Percentiles rank a stretch among this genome's conserved stretches.
phyloP scores from a whole-genome alignment of 768 basidiomycete genomes.

The Boletus insuetus region DNA sequence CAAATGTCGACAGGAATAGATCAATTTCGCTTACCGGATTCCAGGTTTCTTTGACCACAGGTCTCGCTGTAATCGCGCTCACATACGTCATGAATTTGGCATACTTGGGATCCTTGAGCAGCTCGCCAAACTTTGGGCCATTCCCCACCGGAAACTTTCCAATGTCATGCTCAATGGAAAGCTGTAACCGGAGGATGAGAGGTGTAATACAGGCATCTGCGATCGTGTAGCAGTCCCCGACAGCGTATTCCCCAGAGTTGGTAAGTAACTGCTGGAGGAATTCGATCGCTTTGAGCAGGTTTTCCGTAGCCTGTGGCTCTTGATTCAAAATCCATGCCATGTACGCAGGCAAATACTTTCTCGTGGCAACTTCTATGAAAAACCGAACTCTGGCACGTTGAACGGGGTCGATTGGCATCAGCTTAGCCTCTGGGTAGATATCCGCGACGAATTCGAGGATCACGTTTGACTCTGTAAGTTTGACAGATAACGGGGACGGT shows the following conservation, averaged over 20 bases:
- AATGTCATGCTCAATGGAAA: conserved; percentile 44
- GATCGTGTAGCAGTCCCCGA: conserved; percentile 48
- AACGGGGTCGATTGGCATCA: conserved; percentile 54
- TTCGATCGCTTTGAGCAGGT: conserved; percentile 41
- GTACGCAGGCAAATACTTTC: conserved; percentile 40
- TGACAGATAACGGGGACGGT: conserved; percentile 55
- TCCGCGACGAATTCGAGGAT: conserved; percentile 66
- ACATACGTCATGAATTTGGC: conserved; percentile 48
- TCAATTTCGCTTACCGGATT: conserved; percentile 39
- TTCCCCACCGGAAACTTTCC: conserved; percentile 48
- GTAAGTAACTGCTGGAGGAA: conserved; percentile 49
- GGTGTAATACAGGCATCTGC: conserved; percentile 61
- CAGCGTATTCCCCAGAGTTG: conserved; percentile 35
- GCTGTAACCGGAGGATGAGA: conserved; percentile 49
- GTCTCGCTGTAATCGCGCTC: conserved; percentile 43
- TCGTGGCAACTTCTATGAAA: conserved; percentile 53
- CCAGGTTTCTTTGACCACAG: conserved; percentile 52
- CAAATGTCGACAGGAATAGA: too few species aligned
- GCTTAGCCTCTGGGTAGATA: conserved; percentile 40
- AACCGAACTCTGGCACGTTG: conserved; percentile 55
- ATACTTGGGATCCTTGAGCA: conserved; percentile 43
- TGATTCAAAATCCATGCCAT: conserved; percentile 35
- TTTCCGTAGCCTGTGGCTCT: conserved; percentile 34
- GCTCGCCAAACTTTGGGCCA: conserved; percentile 42
- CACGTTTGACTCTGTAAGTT: conserved; percentile 62